phyloP scores from a whole-genome alignment of 2,329 filamentous ascomycete species.

The Aspergillus novoparasiticus region DNA sequence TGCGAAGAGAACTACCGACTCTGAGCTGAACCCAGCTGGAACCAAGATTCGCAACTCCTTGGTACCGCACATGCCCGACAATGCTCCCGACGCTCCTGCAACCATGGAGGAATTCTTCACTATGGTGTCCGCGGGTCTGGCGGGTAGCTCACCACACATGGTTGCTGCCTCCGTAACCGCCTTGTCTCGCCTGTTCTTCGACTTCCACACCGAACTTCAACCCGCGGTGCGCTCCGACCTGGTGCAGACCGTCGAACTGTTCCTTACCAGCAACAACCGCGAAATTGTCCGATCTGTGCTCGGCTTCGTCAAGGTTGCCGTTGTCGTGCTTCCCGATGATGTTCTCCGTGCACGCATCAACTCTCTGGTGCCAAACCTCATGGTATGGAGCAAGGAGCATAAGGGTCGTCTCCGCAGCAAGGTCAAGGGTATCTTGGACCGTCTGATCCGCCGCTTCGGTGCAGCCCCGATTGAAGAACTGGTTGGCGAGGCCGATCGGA shows the following conservation, averaged over 20 bases:
- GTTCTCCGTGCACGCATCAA: conserved; percentile 77
- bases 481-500: conserved; percentile 83
- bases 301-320: conserved; percentile 94
- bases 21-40: conserved; percentile 55
- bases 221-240: conserved; percentile 75
- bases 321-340: conserved; percentile 79
- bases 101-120: conserved; percentile 95
- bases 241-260: conserved; percentile 92
- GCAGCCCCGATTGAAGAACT: conserved; percentile 76
- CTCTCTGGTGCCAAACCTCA: conserved; percentile 81
- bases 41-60: conserved; percentile 84
- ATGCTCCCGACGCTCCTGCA: conserved; percentile 75
- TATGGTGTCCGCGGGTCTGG: conserved; percentile 95
- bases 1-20: conserved; percentile 77
- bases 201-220: conserved; percentile 75
- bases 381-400: conserved; percentile 97
- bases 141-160: conserved; percentile 93
- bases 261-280: conserved; percentile 92
- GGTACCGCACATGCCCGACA: conserved; percentile 80
- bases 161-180: conserved; percentile 96
- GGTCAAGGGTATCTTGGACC: conserved; percentile 96
- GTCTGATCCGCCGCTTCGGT: conserved; percentile 89
- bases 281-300: conserved; percentile 95
- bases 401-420: conserved; percentile 96
- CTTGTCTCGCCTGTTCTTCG: conserved; percentile 87